These are phyloP conservation scores for Gardenia jasminoides DNA, from an alignment of 257 asterid species.

Conservation along the genomic window DNA sequence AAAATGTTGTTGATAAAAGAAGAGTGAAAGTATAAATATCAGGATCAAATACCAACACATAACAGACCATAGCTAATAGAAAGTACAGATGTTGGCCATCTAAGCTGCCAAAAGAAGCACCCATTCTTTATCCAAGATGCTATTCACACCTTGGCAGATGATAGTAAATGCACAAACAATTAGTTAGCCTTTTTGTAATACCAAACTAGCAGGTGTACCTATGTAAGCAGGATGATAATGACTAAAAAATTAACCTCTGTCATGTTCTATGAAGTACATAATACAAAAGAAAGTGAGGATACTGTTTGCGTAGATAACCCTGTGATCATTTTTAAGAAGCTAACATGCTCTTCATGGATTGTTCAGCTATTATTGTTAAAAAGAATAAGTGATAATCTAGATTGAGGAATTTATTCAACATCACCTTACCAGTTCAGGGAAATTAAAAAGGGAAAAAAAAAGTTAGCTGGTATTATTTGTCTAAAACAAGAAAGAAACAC, in stretches of 20 bases:
- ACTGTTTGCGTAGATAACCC: background rate
- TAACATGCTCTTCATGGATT: background rate
- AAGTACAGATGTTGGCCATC: background rate
- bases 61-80: background rate
- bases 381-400: background rate
- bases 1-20: background rate
- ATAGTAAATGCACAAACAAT: background rate
- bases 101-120: background rate
- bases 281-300: background rate
- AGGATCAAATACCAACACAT: background rate
- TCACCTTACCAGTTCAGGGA: background rate
- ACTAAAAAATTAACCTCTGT: background rate
- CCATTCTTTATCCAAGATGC: background rate
- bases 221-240: background rate
- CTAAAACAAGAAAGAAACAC: background rate
- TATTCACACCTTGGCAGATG: background rate
- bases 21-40: background rate
- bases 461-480: background rate
- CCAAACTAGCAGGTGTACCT: background rate
- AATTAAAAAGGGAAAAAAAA: background rate
- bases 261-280: background rate
- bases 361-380: background rate
- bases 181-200: background rate
- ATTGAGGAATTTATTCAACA: background rate
- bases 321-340: background rate